Conservation (phyloP, 2,329 filamentous ascomycete species). For the Nannizzia gypsea region DNA sequence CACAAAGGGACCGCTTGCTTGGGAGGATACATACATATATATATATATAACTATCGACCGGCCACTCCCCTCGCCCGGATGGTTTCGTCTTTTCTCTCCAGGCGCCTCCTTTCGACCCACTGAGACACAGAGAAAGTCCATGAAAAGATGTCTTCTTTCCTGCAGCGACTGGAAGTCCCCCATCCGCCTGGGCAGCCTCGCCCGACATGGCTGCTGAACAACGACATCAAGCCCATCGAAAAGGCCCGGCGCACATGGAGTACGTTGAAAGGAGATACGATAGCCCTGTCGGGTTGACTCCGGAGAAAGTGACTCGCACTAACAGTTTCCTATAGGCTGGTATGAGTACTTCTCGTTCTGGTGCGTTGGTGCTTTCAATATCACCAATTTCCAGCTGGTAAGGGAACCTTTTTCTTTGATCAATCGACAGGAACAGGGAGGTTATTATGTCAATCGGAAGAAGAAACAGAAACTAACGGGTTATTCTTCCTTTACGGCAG, state of each 20-base stretch:
- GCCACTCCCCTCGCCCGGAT: not conserved
- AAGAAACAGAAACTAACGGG: not conserved
- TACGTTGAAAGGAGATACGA: constrained; percentile 32
- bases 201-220: constrained; percentile 26
- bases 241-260: constrained; percentile 34
- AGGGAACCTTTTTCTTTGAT: not conserved
- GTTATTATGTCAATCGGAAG: not conserved
- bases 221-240: constrained; percentile 42
- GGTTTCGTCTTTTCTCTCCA: not conserved
- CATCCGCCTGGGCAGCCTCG: constrained; percentile 1
- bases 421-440: not conserved
- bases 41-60: not conserved
- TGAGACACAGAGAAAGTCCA: not conserved
- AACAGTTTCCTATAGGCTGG: constrained; percentile 14
- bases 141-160: not conserved
- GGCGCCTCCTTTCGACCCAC: not conserved
- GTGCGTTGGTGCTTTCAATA: constrained; percentile 37
- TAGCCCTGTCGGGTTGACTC: constrained; percentile 16
- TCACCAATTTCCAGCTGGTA: constrained; percentile 22
- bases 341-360: constrained; percentile 38
- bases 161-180: not conserved
- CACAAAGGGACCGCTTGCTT: too few relatives aligned
- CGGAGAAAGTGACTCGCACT: not conserved
- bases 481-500: constrained; percentile 15
- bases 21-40: not conserved